Evolutionary conservation across 2,329 filamentous ascomycete genomes (phyloP), one percentile per base, ranked within the genome.

Genomic region (Colletotrichum spaethianum): DNA sequence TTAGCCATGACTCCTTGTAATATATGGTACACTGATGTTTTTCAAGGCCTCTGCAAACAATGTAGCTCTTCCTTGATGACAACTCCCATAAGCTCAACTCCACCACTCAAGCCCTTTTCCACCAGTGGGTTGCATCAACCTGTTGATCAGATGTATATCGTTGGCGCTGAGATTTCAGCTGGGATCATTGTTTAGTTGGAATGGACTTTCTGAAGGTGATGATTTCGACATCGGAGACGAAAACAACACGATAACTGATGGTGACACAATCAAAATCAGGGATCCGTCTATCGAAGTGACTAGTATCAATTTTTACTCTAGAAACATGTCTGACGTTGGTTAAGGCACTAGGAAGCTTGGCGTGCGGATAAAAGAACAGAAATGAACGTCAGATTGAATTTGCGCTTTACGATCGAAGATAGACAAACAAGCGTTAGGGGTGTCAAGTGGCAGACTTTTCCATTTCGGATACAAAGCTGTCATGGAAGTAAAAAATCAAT

Each of bases 171-270:
- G n/a, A n/a, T n/a, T n/a, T n/a, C n/a, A n/a, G n/a, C n/a, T n/a
- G n/a, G n/a, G n/a, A n/a, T n/a, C n/a, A n/a, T n/a, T n/a, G n/a
- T n/a, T n/a, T n/a, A n/a, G n/a, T n/a, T n/a, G n/a, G n/a, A n/a
- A n/a, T n/a, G n/a, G n/a, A 33, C 31, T 4, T 33, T 33, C 8
- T 33, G 8, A 33, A 61, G 57, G 57, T 18, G 57, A 61, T 26
- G 57, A 61, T n/a, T 61, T 61, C 11, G 57, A 61, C 16, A 61
- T 61, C 28, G 57, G 57, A 18, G 57, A 61, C 11, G 57, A 42
- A n/a, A 61, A 61, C 57, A 61, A 48, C 42, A 61, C 57, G 8
- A 61, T 61, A 8, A 42, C 42, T 4, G 40, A 61, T 44, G 57
- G 57, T 16, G 48, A 61, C 11, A 48, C 26, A 12, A 48, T 61